Conservation (phyloP, 2,329 filamentous ascomycete species). For the Aspergillus tanneri region DNA sequence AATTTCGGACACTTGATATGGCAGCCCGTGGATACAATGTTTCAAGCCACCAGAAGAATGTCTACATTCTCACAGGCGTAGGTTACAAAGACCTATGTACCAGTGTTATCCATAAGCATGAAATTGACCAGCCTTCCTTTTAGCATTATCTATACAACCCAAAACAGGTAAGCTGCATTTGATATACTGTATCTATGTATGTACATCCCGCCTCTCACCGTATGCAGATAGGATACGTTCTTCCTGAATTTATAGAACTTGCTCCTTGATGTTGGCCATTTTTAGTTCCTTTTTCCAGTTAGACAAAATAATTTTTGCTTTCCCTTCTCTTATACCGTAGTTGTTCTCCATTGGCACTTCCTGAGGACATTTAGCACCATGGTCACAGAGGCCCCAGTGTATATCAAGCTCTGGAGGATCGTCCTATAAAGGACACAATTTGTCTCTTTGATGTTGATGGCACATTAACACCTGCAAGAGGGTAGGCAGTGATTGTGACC, state of each 20-base stretch:
- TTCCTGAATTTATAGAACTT: not conserved
- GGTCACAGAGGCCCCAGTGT: slow-evolving; percentile 32
- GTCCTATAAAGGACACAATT: slow-evolving; percentile 89
- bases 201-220: slow-evolving; percentile 22
- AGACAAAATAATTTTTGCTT: not conserved
- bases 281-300: slow-evolving; percentile 6
- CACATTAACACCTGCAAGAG: slow-evolving; percentile 80
- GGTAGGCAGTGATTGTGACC: too few relatives aligned
- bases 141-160: slow-evolving; percentile 6
- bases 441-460: slow-evolving; percentile 95
- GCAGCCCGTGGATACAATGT: not conserved
- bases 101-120: slow-evolving; percentile 31
- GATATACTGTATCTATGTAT: too few relatives aligned
- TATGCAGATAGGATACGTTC: slow-evolving; percentile 29
- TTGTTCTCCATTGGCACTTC: not conserved
- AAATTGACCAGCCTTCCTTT: not conserved
- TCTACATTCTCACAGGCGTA: too few relatives aligned
- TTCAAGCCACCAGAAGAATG: too few relatives aligned
- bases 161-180: slow-evolving; percentile 10
- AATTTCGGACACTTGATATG: too few relatives aligned
- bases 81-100: too few relatives aligned
- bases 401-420: slow-evolving; percentile 75
- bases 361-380: slow-evolving; percentile 22
- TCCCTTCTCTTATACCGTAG: not conserved
- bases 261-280: slow-evolving; percentile 18